Base-by-base conservation (phyloP, 1,284 basidiomycete species). In the Cryptococcus sp. region DNA sequence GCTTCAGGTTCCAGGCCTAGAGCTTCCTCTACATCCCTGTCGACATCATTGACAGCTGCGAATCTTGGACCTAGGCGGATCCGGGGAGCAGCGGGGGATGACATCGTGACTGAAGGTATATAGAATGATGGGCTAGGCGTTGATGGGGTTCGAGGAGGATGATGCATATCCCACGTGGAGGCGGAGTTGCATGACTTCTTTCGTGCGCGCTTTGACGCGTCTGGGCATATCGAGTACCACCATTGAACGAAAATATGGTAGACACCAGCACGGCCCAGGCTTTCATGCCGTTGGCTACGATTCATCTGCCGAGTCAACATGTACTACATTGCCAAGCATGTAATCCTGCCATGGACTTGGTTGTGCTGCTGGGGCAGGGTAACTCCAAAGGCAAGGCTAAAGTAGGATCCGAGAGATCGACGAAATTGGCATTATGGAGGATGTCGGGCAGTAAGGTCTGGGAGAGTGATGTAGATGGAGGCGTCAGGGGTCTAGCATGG, bases 281-380 rank as follows among this genome's bases (percentile, higher is more conserved):
- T 13, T 73, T 73, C 59, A 64, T 62, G 5, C 56, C 59, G 2
- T 54, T 67, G 10, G 57, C 62, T 7, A 64, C 61, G 0, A 59
- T 70, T 22, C 28, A 48, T 1, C 56, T 69, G 7, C 32, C 57
- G 0, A 32, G 48, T 0, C 48, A 62, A 2, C 62, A 64, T 42
- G 31, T 62, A n/a, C 64, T 73, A 9, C 66, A 69, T 39, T 66
- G 66, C 1, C 45, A 54, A 46, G 62, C 71, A 44, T 70, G 69
- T 53, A 72, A 71, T 44, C 70, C 71, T 1, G 53, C 60, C 0
- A 73, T 73, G 71, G 71, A 73, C 60, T 64, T 73, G 7, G 62
- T 72, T 24, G 64, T 54, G 23, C 53, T 7, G 14, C 55, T 16
- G 40, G 52, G 9, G 4, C 14, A 10, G 23, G 42, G 47, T 13